These are phyloP conservation scores for Umbelopsis ramanniana DNA, from an alignment of 192 early-diverging fungal species.

Conservation along the genomic window DNA sequence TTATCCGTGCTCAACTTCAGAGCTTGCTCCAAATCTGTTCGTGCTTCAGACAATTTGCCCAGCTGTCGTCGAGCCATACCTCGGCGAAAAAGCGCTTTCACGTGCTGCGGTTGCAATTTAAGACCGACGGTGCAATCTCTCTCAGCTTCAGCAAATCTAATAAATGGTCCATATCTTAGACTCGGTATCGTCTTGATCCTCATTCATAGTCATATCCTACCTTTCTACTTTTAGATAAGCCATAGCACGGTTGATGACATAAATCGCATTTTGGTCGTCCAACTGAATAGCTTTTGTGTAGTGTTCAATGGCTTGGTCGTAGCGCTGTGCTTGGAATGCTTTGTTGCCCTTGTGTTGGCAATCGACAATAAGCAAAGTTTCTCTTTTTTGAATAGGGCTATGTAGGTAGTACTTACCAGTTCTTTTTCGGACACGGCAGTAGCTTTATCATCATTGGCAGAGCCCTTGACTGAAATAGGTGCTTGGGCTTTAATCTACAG, in stretches of 20 bases:
- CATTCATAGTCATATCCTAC: conserved; percentile 35
- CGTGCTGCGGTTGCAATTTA: conserved; percentile 64
- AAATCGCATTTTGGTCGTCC: conserved; percentile 62
- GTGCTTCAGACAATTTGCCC: conserved; percentile 57
- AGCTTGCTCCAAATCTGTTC: conserved; percentile 34
- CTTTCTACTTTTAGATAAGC: conserved; percentile 74
- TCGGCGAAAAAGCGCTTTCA: conserved; percentile 81
- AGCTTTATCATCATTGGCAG: not conserved
- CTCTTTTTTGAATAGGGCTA: not conserved
- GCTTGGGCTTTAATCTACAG: conserved; percentile 9
- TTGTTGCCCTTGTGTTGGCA: conserved; percentile 58
- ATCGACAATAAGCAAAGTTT: too few relatives aligned
- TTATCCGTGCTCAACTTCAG: not conserved
- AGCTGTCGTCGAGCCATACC: conserved; percentile 65
- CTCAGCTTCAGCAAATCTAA: conserved; percentile 67
- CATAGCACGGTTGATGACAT: conserved; percentile 81
- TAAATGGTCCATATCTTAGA: not conserved
- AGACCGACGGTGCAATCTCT: conserved; percentile 67
- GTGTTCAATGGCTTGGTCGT: conserved; percentile 55
- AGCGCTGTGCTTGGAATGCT: conserved; percentile 61
- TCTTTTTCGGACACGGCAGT: conserved; percentile 22
- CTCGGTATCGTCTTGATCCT: not conserved
- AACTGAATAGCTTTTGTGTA: conserved; percentile 70
- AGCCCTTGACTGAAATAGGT: not conserved
- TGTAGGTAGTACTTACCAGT: conserved; percentile 22